Evolutionary conservation across 1,284 basidiomycete genomes (phyloP).

Genomic region (Rhodofomes roseus): DNA sequence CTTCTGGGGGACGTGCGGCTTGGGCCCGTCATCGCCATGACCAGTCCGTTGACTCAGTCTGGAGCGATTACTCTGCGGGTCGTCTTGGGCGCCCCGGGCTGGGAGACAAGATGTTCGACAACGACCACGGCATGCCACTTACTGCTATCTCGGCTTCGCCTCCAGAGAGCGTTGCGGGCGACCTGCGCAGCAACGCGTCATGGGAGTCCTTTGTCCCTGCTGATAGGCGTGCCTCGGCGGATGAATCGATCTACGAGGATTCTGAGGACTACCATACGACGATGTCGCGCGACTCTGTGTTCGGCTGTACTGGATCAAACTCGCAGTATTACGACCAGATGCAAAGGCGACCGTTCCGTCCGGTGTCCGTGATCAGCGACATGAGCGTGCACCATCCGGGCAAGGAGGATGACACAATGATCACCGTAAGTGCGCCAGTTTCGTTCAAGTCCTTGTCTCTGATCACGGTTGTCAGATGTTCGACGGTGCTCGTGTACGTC

Average conservation of each 20-base stretch:
- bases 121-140: slow-evolving; percentile 56
- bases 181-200: slow-evolving; percentile 13
- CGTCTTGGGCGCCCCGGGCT: slow-evolving; percentile 69
- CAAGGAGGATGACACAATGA: slow-evolving; percentile 77
- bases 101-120: slow-evolving; percentile 87
- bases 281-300: slow-evolving; percentile 59
- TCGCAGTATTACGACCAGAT: slow-evolving; percentile 23
- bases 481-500: slow-evolving; percentile 68
- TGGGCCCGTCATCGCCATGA: slow-evolving; percentile 64
- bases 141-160: slow-evolving; percentile 70
- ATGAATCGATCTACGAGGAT: slow-evolving; percentile 68
- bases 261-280: slow-evolving; percentile 46
- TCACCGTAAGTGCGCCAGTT: slow-evolving; percentile 47
- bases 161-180: slow-evolving; percentile 36
- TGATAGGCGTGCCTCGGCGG: slow-evolving; percentile 30
- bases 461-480: slow-evolving; percentile 51
- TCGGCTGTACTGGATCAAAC: slow-evolving; percentile 47
- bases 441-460: background rate
- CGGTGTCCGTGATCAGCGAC: slow-evolving; percentile 60
- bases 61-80: slow-evolving; percentile 59
- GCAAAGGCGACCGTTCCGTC: slow-evolving; percentile 46
- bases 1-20: slow-evolving; percentile 49
- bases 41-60: slow-evolving; percentile 58
- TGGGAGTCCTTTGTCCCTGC: slow-evolving; percentile 23
- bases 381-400: slow-evolving; percentile 46